Evolutionary conservation across 2,329 filamentous ascomycete species (phyloP), one percentile per base, ranked within the genome.

Genomic region (Alternaria gansuensis): DNA sequence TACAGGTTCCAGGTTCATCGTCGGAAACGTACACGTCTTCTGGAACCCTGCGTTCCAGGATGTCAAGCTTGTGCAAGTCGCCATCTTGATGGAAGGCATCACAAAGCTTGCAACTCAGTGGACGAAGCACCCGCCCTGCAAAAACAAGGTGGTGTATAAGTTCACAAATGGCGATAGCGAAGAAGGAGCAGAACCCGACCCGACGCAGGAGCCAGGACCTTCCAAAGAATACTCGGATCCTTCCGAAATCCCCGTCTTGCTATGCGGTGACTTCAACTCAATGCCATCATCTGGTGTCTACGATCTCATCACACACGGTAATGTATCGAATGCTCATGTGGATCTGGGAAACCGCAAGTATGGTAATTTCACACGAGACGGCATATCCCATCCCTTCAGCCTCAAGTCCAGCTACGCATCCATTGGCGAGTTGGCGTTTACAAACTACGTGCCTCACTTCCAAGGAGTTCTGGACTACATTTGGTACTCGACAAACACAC

Each of bases 211-310:
- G 45, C 90, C 90, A 0, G 90, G 85, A 1, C 92, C 93, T 1
- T 97, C 93, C 24, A 87, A 92, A 77, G 90, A 96, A 73, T 99
- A 99, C 78, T 82, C 89, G 28, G 90, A 86, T 72, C 92, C 91
- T 66, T 90, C 92, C 1, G 91, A 96, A 67, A 96, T 99, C 46
- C 95, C 95, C 1, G 82, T 98, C 36, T 81, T 99, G 59, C 87
- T 99, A 51, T 97, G 94, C 70, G 94, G 94, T 69, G 95, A 99
- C 77, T 96, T 97, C 83, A 99, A 99, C 80, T 97, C 94, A 4
- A 90, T 89, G 1, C 86, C 87, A 11, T 89, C 91, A 54, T 97
- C 93, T 51, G 93, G 92, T 41, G 93, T 97, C 0, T 97, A 96
- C 77, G 93, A 97, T 65, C 84, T 99, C 43, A 87, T 99, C 66